Evolutionary conservation across 345 rosid genomes (phyloP).

Genomic region (Sisymbrium altissimum): DNA sequence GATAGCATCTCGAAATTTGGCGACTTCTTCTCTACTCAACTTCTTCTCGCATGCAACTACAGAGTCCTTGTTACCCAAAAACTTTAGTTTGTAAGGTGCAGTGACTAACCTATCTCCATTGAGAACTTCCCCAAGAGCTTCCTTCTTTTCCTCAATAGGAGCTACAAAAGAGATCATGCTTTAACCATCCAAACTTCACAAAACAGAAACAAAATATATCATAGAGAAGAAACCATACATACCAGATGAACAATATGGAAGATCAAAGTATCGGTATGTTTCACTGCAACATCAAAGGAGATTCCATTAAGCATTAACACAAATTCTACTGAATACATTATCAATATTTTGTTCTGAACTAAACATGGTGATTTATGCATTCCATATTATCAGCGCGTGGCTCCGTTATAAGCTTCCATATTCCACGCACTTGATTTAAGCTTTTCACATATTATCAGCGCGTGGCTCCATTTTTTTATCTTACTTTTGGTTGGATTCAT

Average conservation of each 20-base stretch:
- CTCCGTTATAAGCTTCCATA: too few species aligned
- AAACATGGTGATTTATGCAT: too few species aligned
- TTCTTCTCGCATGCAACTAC: conserved; percentile 44
- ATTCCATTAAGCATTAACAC: too few species aligned
- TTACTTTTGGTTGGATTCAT: too few species aligned
- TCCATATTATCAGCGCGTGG: too few species aligned
- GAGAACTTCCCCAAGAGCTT: conserved; percentile 70
- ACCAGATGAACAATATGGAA: conserved; percentile 56
- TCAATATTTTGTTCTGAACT: too few species aligned
- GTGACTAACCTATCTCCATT: conserved; percentile 68
- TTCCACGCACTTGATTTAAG: too few species aligned
- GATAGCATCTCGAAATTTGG: conserved; percentile 39
- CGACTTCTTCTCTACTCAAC: conserved; percentile 43
- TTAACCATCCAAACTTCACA: neutral
- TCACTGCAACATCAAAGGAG: neutral
- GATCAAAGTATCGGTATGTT: too few species aligned
- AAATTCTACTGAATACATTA: too few species aligned
- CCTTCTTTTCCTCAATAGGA: conserved; percentile 39
- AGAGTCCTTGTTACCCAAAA: conserved; percentile 41
- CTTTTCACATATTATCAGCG: too few species aligned
- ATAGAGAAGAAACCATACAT: neutral
- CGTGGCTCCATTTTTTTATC: too few species aligned
- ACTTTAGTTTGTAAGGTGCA: conserved; percentile 58
- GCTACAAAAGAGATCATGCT: conserved; percentile 12
- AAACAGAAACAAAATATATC: too few species aligned